Conservation (phyloP, 768 basidiomycete genomes). For the Clitopilus hobsonii region DNA sequence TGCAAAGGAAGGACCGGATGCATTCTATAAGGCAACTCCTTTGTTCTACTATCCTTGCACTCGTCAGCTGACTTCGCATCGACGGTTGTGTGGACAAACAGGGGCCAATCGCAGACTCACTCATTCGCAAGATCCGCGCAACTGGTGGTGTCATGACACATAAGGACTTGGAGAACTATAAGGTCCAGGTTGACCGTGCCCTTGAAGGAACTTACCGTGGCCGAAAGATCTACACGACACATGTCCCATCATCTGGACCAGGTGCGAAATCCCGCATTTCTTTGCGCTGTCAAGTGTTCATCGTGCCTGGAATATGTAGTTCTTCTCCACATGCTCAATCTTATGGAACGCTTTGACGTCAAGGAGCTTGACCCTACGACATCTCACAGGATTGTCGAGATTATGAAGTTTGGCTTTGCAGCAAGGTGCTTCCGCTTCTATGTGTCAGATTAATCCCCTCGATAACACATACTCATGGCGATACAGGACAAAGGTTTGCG, state of each 20-base stretch:
- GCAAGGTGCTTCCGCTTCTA: conserved; percentile 36
- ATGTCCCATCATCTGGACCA: conserved; percentile 84
- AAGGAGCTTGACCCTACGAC: conserved; percentile 56
- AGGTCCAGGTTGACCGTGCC: conserved; percentile 65
- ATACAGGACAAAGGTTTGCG: conserved; percentile 74
- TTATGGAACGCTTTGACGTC: conserved; percentile 70
- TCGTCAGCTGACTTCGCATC: not conserved
- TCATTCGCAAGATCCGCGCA: conserved; percentile 62
- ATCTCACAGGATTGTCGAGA: conserved; percentile 79
- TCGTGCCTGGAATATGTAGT: conserved; percentile 28
- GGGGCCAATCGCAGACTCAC: conserved; percentile 79
- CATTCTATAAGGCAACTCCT: conserved; percentile 80
- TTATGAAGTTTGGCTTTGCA: conserved; percentile 70
- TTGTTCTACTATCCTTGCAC: conserved; percentile 13
- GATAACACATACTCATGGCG: not conserved
- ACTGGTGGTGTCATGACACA: conserved; percentile 80
- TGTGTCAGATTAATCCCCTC: not conserved
- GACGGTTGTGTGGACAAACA: conserved; percentile 18
- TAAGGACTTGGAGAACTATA: conserved; percentile 69
- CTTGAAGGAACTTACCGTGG: conserved; percentile 74
- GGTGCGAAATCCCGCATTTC: conserved; percentile 23
- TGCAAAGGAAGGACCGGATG: conserved; percentile 71
- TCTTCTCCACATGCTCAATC: conserved; percentile 88
- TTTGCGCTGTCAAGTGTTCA: not conserved
- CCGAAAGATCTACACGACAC: conserved; percentile 77